Conservation (phyloP, 495 filamentous ascomycete species). For the Zalerion maritima region DNA sequence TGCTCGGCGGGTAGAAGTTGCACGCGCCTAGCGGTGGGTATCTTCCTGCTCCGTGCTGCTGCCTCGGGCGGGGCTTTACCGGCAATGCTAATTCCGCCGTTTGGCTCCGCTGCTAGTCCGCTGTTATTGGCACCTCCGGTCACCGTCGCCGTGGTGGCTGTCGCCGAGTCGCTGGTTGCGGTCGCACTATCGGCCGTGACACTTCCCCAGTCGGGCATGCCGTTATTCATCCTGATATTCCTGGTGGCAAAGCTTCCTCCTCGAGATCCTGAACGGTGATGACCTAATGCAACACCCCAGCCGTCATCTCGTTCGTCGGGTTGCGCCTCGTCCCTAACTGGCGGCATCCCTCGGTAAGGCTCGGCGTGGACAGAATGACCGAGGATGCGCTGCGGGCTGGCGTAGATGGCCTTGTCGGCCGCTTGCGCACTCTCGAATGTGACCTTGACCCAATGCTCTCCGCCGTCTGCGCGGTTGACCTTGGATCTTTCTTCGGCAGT, state of each 20-base stretch:
- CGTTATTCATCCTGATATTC: slow-evolving; percentile 1
- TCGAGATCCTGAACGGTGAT: slow-evolving; percentile 5
- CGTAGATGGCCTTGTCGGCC: slow-evolving; percentile 59
- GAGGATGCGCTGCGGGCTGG: slow-evolving; percentile 61
- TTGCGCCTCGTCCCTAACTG: slow-evolving; percentile 48
- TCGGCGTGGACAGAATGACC: slow-evolving; percentile 69
- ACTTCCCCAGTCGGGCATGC: slow-evolving; percentile 1
- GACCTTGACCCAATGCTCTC: slow-evolving; percentile 82
- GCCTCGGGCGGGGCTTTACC: slow-evolving; percentile 8
- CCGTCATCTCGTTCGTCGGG: slow-evolving; percentile 25
- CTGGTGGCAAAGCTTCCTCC: slow-evolving; percentile 1
- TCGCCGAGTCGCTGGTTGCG: slow-evolving; percentile 18
- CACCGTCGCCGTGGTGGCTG: slow-evolving; percentile 48
- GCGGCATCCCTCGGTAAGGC: slow-evolving; percentile 55
- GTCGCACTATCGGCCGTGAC: no score
- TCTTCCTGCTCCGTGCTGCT: slow-evolving; percentile 21
- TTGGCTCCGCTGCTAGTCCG: slow-evolving; percentile 6
- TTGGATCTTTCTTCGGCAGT: slow-evolving; percentile 56
- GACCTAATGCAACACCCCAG: slow-evolving; percentile 12
- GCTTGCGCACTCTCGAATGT: slow-evolving; percentile 75
- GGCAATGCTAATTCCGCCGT: slow-evolving; percentile 8
- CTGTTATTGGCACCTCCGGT: slow-evolving; percentile 18
- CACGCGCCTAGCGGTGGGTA: slow-evolving; percentile 33
- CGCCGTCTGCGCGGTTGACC: slow-evolving; percentile 60
- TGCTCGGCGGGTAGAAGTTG: slow-evolving; percentile 40